Evolutionary conservation across 1,284 basidiomycete species (phyloP).

Genomic region (Puccinia polysora): DNA sequence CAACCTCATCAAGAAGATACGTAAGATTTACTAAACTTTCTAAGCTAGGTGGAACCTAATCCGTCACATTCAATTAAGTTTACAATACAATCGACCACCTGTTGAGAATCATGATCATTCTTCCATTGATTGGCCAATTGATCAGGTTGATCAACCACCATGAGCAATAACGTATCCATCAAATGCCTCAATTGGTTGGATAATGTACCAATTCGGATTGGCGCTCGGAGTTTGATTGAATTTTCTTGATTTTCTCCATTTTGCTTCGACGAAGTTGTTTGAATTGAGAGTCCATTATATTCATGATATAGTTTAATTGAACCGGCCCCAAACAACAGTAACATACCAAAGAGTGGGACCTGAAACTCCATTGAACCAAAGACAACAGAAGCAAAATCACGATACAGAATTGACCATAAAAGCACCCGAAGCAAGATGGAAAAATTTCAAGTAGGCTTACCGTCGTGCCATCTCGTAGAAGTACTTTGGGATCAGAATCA

Average conservation of each 20-base stretch:
- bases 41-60: background rate
- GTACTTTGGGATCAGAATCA: slow-evolving; percentile 63
- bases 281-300: slow-evolving; percentile 33
- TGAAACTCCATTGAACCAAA: slow-evolving; percentile 62
- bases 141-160: slow-evolving; percentile 22
- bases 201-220: slow-evolving; percentile 80
- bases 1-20: too few relatives aligned
- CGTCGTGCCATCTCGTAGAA: slow-evolving; percentile 81
- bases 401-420: background rate
- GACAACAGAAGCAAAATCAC: slow-evolving; percentile 50
- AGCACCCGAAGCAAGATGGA: background rate
- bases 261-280: slow-evolving; percentile 22
- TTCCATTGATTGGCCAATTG: slow-evolving; percentile 16
- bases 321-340: slow-evolving; percentile 39
- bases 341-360: slow-evolving; percentile 64
- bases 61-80: slow-evolving; percentile 37
- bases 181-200: slow-evolving; percentile 71
- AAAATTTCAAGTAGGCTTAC: slow-evolving; percentile 54
- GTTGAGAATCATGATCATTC: background rate
- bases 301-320: slow-evolving; percentile 33
- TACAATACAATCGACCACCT: slow-evolving; percentile 27
- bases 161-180: slow-evolving; percentile 21
- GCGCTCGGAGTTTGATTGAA: slow-evolving; percentile 68
- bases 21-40: too few relatives aligned
- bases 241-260: slow-evolving; percentile 52